Base-by-base conservation (phyloP, 2,329 filamentous ascomycete species). In the Ophiostoma australiae region DNA sequence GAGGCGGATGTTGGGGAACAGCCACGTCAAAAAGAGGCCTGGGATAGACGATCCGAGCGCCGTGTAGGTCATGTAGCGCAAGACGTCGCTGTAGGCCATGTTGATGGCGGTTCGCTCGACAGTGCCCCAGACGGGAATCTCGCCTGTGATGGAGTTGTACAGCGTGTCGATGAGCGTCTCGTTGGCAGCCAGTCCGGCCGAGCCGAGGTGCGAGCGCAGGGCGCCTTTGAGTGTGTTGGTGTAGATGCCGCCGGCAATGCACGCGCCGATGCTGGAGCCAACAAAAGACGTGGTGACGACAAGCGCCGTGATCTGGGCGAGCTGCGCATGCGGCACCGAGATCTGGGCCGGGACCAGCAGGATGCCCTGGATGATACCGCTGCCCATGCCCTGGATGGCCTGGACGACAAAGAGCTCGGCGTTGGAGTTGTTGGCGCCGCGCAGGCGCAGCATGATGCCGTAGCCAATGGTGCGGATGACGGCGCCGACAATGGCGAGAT, bases 371-470 rank as follows among this genome's bases (percentile, higher is more conserved):
- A 71, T 58, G 67, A 69, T 68, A n/a, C 70, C 70, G 15, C 70
- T 67, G 4, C 84, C 84, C 4, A 82, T 73, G 1, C 83, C 83
- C 73, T 85, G 84, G 11, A 85, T 77, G 37, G 81, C 75, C 74
- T 85, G 84, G 1, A 84, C 81, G 35, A 81, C 73, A 73, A 84
- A 83, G 1, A 85, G 77, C 75, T 85, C 84, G 8, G 78, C 81
- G 0, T 77, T 73, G 4, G 80, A 80, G 75, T 82, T 84, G 52
- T 78, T 74, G 79, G 69, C 81, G 77, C 66, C 82, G 4, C 83
- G 80, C 10, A 85, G 79, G 2, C 83, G 79, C 39, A 85, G 78
- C 84, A 85, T 85, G 39, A 84, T 74, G 3, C 82, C 83, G 72
- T 85, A 85, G 5, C 84, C 83, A 41, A 85, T 73, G 11, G 84